Evolutionary conservation across 2,329 filamentous ascomycete species (phyloP), one percentile per base, ranked within the genome.

Genomic region (Diatrype stigma): DNA sequence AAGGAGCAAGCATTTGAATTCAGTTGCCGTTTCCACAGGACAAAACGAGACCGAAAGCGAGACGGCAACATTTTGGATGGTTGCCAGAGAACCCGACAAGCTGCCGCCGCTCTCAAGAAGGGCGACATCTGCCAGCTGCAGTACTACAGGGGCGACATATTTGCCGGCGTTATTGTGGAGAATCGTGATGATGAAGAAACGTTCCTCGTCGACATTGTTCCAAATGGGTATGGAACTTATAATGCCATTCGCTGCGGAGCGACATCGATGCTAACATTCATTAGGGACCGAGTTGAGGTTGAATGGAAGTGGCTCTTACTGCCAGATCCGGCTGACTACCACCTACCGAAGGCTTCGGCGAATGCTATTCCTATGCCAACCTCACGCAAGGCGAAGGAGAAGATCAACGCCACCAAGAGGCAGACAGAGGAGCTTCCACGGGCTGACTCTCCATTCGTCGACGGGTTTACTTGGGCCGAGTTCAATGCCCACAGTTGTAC

Each of bases 1-100:
- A 93, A 89, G 59, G 87, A 96, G 60, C 89, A 91, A 62, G 91
- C 88, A 1, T 93, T 95, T 61, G 90, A 96, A 64, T 92, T 97
- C 67, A 90, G 89, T 60, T 99, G 94, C 73, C 89, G 92, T 53
- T 96, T 96, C 71, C 94, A 99, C 68, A 84, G 94, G 46, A 84
- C 88, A 14, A 96, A 94, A 73, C 85, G 94, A 62, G 85, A 90
- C 55, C 90, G 87, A 71, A 89, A 87, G 57, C 70, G 85, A 47
- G 82, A 89, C 49, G 80, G 81, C 34, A 82, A 89, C 49, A 73
- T 77, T 1, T 73, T 94, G 54, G 91, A 94, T 61, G 79, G 81
- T 48, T 86, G 88, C 65, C 75, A 82, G 50, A 82, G 84, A 54
- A 81, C 94, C 50, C 78, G 79, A 47, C 78, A 84, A 51, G 86